Evolutionary conservation across 208 protist species (phyloP).

Genomic region (Trypanosoma caninum): DNA sequence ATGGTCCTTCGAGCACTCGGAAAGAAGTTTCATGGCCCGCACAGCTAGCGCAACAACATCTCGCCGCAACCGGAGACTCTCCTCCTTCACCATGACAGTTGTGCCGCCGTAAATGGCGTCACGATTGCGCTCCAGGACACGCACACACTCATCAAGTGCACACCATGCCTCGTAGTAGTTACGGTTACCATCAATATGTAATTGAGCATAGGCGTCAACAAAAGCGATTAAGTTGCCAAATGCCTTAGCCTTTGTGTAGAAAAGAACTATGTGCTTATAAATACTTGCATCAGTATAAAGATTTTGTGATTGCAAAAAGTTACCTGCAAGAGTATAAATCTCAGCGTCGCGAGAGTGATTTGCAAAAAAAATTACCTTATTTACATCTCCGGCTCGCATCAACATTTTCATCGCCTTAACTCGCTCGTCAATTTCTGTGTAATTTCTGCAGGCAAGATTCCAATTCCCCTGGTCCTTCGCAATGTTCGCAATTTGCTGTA

Average conservation of each 20-base stretch:
- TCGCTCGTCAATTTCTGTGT: slow-evolving; percentile 94
- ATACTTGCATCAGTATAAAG: slow-evolving; percentile 92
- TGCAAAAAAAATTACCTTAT: slow-evolving; percentile 97
- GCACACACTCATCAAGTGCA: slow-evolving; percentile 81
- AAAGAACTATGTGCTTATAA: slow-evolving; percentile 94
- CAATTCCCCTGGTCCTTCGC: slow-evolving; percentile 90
- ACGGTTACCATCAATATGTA: slow-evolving; percentile 96
- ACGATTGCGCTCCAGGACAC: slow-evolving; percentile 48
- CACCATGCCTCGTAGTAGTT: slow-evolving; percentile 93
- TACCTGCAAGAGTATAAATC: slow-evolving; percentile 95
- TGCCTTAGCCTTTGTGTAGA: slow-evolving; percentile 96
- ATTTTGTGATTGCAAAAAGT: slow-evolving; percentile 95
- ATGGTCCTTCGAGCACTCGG: slow-evolving; percentile 35
- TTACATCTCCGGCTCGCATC: slow-evolving; percentile 94
- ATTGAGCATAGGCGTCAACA: slow-evolving; percentile 91
- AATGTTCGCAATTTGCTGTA: slow-evolving; percentile 74
- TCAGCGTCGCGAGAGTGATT: slow-evolving; percentile 92
- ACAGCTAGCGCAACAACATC: slow-evolving; percentile 56
- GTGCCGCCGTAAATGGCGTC: slow-evolving; percentile 8
- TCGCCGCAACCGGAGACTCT: slow-evolving; percentile 44
- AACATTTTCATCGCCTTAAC: slow-evolving; percentile 97
- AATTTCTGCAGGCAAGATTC: slow-evolving; percentile 92
- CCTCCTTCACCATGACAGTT: slow-evolving; percentile 30
- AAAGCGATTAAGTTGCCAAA: slow-evolving; percentile 88
- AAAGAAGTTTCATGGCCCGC: slow-evolving; percentile 52